A percentile compares a stretch with the other conserved stretches of the same genome.
phyloP scores from a whole-genome alignment of 2,329 filamentous ascomycete species.

The Calonectria pseudoreteaudii region DNA sequence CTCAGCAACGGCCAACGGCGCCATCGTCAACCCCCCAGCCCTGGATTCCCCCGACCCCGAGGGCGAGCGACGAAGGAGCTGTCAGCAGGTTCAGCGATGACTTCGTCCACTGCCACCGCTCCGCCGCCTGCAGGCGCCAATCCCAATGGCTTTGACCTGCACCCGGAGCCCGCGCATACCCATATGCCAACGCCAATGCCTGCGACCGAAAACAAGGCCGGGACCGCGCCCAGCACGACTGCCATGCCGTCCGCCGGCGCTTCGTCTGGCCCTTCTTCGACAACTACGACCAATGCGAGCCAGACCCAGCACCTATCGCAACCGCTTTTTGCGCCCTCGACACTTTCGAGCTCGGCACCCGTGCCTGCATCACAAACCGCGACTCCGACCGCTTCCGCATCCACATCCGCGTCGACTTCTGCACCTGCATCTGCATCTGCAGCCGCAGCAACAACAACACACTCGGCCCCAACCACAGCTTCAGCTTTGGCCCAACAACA shows the following conservation, averaged over 20 bases:
- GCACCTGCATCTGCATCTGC: conserved; percentile 1
- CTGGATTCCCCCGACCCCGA: conserved; percentile 36
- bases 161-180: conserved; percentile 39
- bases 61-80: conserved; percentile 66
- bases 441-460: conserved; percentile 16
- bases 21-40: conserved; percentile 32
- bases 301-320: background rate
- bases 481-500: conserved; percentile 2
- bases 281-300: conserved; percentile 23
- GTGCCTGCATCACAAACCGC: conserved; percentile 24
- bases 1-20: conserved; percentile 25
- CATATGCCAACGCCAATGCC: conserved; percentile 30
- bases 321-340: conserved; percentile 4
- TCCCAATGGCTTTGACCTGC: conserved; percentile 34
- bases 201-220: conserved; percentile 27
- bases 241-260: conserved; percentile 27
- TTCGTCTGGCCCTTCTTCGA: conserved; percentile 23
- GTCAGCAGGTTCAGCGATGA: conserved; percentile 68
- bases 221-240: conserved; percentile 19
- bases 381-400: conserved; percentile 30
- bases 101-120: conserved; percentile 61
- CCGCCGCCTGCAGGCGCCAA: conserved; percentile 50
- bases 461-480: conserved; percentile 21
- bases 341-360: conserved; percentile 23
- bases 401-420: conserved; percentile 25